These are phyloP conservation scores for Colletotrichum paranaense DNA, from an alignment of 2,329 filamentous ascomycete species.

Conservation along the genomic window DNA sequence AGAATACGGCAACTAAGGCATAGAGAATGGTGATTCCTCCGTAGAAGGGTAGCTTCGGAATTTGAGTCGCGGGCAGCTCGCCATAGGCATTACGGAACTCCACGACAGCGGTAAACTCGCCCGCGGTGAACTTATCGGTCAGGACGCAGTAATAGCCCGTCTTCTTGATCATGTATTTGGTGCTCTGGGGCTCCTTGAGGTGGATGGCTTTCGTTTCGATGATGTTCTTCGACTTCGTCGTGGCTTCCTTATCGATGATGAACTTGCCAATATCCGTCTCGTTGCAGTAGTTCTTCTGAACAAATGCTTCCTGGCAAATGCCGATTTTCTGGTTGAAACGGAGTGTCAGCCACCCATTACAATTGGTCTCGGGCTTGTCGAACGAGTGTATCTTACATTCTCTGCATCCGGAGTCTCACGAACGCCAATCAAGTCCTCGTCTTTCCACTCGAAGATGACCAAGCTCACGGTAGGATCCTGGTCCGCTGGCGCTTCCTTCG, in stretches of 20 bases:
- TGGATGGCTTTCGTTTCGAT: conserved; percentile 86
- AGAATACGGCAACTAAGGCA: conserved; percentile 85
- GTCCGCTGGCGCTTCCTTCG: conserved; percentile 67
- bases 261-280: conserved; percentile 84
- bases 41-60: conserved; percentile 97
- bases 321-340: conserved; percentile 47
- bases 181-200: conserved; percentile 76
- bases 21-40: conserved; percentile 95
- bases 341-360: conserved; percentile 44
- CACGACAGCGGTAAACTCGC: conserved; percentile 82
- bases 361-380: neutral
- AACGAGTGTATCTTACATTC: conserved; percentile 56
- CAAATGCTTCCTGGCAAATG: conserved; percentile 81
- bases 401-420: conserved; percentile 64
- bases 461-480: conserved; percentile 83
- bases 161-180: conserved; percentile 87
- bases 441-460: conserved; percentile 94
- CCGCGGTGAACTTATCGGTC: conserved; percentile 75
- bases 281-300: conserved; percentile 79
- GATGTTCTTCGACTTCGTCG: conserved; percentile 73
- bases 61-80: conserved; percentile 93
- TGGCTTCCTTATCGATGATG: conserved; percentile 82
- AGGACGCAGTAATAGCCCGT: conserved; percentile 97
- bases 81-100: conserved; percentile 97
- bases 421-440: conserved; percentile 82